These are phyloP conservation scores for Akanthomyces muscarius DNA, from an alignment of 2,329 filamentous ascomycete species.

Conservation along the genomic window DNA sequence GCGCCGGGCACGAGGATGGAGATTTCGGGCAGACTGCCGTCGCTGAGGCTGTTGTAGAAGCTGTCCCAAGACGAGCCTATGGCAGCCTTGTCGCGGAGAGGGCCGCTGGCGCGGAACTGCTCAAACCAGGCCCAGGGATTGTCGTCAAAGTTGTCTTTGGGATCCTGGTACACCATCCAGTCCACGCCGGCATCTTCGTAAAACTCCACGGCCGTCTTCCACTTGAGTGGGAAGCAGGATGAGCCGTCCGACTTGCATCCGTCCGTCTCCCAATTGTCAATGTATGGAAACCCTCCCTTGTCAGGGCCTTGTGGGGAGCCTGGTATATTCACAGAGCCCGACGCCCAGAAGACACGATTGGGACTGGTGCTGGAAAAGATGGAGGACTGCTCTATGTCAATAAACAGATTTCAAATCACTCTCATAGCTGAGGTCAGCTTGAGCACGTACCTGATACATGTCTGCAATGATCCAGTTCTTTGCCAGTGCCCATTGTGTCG, in stretches of 20 bases:
- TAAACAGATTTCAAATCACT: constrained; percentile 33
- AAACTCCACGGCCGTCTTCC: constrained; percentile 48
- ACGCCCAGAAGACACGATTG: constrained; percentile 48
- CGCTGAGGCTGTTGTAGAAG: constrained; percentile 47
- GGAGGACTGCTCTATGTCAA: too few species aligned
- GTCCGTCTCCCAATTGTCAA: constrained; percentile 47
- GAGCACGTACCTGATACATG: constrained; percentile 43
- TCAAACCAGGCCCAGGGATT: constrained; percentile 51
- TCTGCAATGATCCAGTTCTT: constrained; percentile 52
- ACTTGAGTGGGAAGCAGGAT: constrained; percentile 51
- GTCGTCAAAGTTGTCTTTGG: constrained; percentile 48
- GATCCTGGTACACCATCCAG: constrained; percentile 49
- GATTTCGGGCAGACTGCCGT: constrained; percentile 48
- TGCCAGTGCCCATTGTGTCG: constrained; percentile 50
- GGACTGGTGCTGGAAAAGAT: constrained; percentile 38
- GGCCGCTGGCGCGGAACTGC: constrained; percentile 41
- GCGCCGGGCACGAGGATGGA: constrained; percentile 44
- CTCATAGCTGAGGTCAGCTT: constrained; percentile 28
- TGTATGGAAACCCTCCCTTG: constrained; percentile 42
- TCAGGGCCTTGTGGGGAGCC: constrained; percentile 38
- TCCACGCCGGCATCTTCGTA: constrained; percentile 45
- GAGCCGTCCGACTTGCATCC: constrained; percentile 40
- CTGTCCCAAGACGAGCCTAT: constrained; percentile 43
- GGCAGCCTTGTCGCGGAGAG: constrained; percentile 43
- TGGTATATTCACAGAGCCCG: constrained; percentile 48